Conservation (phyloP, 305 asterid genomes). For the Fraxinus angustifolia region DNA sequence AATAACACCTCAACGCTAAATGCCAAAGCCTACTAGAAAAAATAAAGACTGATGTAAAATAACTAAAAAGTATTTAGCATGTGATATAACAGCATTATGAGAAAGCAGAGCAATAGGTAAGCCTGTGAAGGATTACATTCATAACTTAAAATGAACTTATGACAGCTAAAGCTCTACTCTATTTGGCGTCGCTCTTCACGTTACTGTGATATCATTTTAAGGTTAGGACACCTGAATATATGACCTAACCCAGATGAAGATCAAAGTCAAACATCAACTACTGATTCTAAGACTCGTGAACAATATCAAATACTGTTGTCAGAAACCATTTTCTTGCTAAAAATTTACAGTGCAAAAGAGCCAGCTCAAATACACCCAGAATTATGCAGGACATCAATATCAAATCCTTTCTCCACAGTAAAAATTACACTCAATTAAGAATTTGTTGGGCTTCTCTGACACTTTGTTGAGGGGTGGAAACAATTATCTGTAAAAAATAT, state of each 20-base stretch:
- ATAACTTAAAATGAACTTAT: neutral
- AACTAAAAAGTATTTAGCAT: neutral
- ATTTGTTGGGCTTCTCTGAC: neutral
- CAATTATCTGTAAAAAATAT: neutral
- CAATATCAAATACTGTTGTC: neutral
- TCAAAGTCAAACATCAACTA: constrained; percentile 2
- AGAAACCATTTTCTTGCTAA: neutral
- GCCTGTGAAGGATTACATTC: constrained; percentile 11
- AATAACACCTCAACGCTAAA: constrained; percentile 7
- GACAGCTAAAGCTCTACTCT: neutral
- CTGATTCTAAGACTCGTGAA: neutral
- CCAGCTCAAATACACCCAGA: neutral
- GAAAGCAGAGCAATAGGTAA: neutral
- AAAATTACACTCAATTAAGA: neutral
- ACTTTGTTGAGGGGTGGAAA: neutral
- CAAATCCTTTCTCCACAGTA: neutral
- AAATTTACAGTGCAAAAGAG: neutral
- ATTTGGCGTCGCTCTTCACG: neutral
- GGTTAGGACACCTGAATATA: neutral
- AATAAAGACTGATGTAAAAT: neutral
- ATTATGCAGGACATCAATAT: neutral
- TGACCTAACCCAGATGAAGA: neutral
- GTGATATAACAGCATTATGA: neutral
- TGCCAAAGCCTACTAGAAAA: constrained; percentile 5
- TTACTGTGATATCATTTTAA: neutral